A percentile compares a stretch with the other conserved stretches of the same genome.
phyloP scores from a whole-genome alignment of 2,329 filamentous ascomycete species.

The Verticillium nonalfalfae region DNA sequence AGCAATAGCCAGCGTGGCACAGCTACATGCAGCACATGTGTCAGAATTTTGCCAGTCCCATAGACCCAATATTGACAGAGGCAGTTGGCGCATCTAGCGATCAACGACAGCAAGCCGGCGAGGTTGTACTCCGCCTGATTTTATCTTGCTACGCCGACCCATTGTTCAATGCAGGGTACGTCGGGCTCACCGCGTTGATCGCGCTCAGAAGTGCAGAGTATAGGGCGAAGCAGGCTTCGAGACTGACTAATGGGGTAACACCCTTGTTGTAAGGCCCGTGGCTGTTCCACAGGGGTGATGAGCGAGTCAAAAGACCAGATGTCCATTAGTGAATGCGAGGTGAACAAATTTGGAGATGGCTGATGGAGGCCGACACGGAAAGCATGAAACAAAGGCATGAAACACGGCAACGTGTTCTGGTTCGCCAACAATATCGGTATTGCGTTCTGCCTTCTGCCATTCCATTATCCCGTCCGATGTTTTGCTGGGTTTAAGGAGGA shows the following conservation, averaged over 20 bases:
- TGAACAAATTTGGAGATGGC: background rate
- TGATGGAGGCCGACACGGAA: background rate
- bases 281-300: background rate
- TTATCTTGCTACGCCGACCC: no score
- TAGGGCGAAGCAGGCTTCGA: background rate
- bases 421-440: background rate
- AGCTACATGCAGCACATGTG: no score
- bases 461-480: background rate
- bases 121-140: no score
- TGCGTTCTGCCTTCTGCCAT: background rate
- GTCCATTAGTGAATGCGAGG: background rate
- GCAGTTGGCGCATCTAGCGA: no score
- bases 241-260: background rate
- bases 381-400: background rate
- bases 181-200: no score
- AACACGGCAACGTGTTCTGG: background rate
- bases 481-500: background rate
- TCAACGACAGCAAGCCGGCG: no score
- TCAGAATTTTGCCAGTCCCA: no score
- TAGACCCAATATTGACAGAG: no score
- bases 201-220: background rate
- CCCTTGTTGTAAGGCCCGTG: background rate
- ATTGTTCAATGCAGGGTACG: no score
- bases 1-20: no score
- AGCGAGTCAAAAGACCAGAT: background rate